phyloP scores from a whole-genome alignment of 2,329 filamentous ascomycete genomes.

The Fusarium paranaense region DNA sequence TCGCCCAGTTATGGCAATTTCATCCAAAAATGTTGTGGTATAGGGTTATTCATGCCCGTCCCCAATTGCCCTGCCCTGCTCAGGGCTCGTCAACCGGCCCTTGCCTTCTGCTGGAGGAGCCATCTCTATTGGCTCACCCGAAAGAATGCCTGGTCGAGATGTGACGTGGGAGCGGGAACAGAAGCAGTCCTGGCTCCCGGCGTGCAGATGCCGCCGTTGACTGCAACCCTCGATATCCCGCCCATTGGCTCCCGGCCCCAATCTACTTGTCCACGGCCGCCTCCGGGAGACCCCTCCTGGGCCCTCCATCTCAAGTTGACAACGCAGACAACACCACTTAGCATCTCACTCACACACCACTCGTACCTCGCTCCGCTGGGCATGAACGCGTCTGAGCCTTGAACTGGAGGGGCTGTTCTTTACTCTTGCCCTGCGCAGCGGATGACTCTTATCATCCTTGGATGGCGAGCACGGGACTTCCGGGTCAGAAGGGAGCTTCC shows the following conservation, averaged over 20 bases:
- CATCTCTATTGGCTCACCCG: neutral
- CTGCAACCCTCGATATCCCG: slow-evolving; percentile 14
- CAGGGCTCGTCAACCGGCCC: slow-evolving; percentile 23
- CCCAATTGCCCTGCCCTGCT: neutral
- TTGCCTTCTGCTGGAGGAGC: neutral
- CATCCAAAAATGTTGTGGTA: slow-evolving; percentile 22
- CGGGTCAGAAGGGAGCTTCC: slow-evolving; percentile 15
- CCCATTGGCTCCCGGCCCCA: slow-evolving; percentile 16
- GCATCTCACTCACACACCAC: slow-evolving; percentile 18
- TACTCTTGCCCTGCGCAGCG: neutral
- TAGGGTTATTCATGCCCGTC: slow-evolving; percentile 26
- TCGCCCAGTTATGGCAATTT: neutral
- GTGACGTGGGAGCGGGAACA: slow-evolving; percentile 38
- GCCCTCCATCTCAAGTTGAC: slow-evolving; percentile 24
- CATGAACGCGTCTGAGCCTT: slow-evolving; percentile 41
- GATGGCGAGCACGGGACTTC: slow-evolving; percentile 9
- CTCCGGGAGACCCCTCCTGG: slow-evolving; percentile 13
- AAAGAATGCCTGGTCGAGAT: slow-evolving; percentile 20
- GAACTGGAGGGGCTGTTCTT: slow-evolving; percentile 39
- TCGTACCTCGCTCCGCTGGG: slow-evolving; percentile 32
- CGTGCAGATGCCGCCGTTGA: slow-evolving; percentile 28
- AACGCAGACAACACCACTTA: slow-evolving; percentile 40
- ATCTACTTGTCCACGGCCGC: slow-evolving; percentile 29
- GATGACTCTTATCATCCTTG: slow-evolving; percentile 38
- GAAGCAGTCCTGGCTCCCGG: slow-evolving; percentile 33